Evolutionary conservation across 2,329 filamentous ascomycete genomes (phyloP).

Genomic region (Anisogramma anomala): DNA sequence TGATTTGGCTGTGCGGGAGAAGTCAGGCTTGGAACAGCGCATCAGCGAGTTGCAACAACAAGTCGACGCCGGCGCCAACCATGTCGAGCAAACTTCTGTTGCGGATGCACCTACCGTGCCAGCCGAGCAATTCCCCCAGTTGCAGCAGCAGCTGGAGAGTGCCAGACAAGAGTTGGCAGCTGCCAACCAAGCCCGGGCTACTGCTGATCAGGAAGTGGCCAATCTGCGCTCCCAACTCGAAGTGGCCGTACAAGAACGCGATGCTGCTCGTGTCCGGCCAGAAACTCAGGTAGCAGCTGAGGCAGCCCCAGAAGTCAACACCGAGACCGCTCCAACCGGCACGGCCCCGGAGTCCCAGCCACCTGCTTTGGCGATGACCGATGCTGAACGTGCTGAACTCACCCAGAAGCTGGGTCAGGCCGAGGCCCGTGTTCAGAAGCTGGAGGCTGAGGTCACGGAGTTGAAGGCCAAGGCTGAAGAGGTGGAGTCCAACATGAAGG

Average conservation of each 20-base stretch:
- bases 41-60: slow-evolving; percentile 33
- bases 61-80: slow-evolving; percentile 7
- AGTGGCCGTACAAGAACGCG: slow-evolving; percentile 49
- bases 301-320: slow-evolving; percentile 15
- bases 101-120: slow-evolving; percentile 31
- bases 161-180: slow-evolving; percentile 49
- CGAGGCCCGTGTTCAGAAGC: slow-evolving; percentile 51
- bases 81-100: slow-evolving; percentile 19
- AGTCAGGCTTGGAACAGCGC: slow-evolving; percentile 24
- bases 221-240: slow-evolving; percentile 48
- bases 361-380: slow-evolving; percentile 29
- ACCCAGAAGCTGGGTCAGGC: slow-evolving; percentile 51
- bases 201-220: slow-evolving; percentile 52
- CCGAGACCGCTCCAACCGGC: slow-evolving; percentile 21
- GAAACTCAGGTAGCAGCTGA: slow-evolving; percentile 18
- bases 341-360: slow-evolving; percentile 15
- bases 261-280: slow-evolving; percentile 42
- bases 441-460: slow-evolving; percentile 53
- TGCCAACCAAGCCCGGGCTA: slow-evolving; percentile 55
- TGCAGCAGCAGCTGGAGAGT: slow-evolving; percentile 34
- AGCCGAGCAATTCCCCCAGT: slow-evolving; percentile 33
- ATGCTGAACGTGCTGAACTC: slow-evolving; percentile 48
- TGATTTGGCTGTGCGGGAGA: slow-evolving; percentile 32
- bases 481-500: slow-evolving; percentile 50
- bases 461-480: slow-evolving; percentile 52